phyloP scores from a whole-genome alignment of 805 yeast genomes.

The Maudiozyma pseudohumilis region DNA sequence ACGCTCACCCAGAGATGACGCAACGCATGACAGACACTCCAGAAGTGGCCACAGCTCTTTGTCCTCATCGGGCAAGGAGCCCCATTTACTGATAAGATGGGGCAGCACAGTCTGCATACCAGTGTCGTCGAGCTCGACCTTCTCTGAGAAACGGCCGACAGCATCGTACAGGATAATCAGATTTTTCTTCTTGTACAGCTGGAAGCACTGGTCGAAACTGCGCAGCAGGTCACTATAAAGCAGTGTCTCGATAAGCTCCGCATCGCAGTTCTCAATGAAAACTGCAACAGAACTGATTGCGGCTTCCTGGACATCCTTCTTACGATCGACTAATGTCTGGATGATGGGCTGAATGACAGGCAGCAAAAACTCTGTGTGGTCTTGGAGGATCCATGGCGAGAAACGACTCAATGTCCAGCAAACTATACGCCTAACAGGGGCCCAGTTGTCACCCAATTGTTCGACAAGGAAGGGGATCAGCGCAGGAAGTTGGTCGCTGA shows the following conservation, averaged over 20 bases:
- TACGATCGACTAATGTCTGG: slow-evolving; percentile 64
- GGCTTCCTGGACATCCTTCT: slow-evolving; percentile 91
- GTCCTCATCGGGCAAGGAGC: slow-evolving; percentile 61
- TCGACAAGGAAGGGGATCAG: slow-evolving; percentile 80
- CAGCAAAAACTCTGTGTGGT: slow-evolving; percentile 57
- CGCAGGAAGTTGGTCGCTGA: slow-evolving; percentile 63
- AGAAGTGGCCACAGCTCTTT: slow-evolving; percentile 82
- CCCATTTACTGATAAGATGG: slow-evolving; percentile 79
- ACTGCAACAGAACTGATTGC: slow-evolving; percentile 82
- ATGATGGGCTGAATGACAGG: slow-evolving; percentile 75
- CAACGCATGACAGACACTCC: slow-evolving; percentile 87
- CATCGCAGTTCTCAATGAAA: slow-evolving; percentile 68
- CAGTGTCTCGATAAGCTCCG: slow-evolving; percentile 49
- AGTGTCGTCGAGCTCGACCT: slow-evolving; percentile 46
- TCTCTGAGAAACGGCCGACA: slow-evolving; percentile 79
- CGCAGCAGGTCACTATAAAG: slow-evolving; percentile 52
- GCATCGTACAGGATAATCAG: slow-evolving; percentile 80
- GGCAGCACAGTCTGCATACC: slow-evolving; percentile 61
- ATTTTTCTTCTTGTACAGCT: slow-evolving; percentile 71
- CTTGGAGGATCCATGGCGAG: slow-evolving; percentile 68
- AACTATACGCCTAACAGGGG: slow-evolving; percentile 83
- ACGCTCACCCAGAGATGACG: slow-evolving; percentile 72
- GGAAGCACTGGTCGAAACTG: slow-evolving; percentile 66
- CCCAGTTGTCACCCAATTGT: slow-evolving; percentile 61
- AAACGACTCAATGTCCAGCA: slow-evolving; percentile 94